phyloP scores from a whole-genome alignment of 2,329 filamentous ascomycete genomes.

The Graphilbum ipis-grandicollis region DNA sequence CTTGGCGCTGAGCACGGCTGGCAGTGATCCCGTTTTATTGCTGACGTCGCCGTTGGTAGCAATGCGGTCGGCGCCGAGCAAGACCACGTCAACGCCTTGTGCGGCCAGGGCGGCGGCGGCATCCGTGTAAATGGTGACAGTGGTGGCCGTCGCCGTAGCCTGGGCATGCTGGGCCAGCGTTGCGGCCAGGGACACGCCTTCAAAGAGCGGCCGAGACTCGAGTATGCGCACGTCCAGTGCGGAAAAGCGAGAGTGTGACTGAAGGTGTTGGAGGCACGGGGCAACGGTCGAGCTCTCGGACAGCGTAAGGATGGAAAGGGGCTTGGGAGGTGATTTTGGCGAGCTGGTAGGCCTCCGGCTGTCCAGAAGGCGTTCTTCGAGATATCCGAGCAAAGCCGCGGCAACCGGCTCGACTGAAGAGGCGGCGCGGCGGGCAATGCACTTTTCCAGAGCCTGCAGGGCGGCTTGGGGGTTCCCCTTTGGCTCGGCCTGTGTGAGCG shows the following conservation, averaged over 20 bases:
- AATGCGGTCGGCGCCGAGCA: constrained; percentile 50
- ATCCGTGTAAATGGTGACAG: constrained; percentile 38
- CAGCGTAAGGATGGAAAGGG: constrained; percentile 37
- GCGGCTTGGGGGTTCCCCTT: constrained; percentile 6
- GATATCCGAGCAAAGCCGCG: constrained; percentile 16
- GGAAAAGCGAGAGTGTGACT: constrained; percentile 16
- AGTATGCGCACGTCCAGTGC: constrained; percentile 39
- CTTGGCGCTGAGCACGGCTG: constrained; percentile 36
- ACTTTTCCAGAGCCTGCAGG: constrained; percentile 7
- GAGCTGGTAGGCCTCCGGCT: not conserved
- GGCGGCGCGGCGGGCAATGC: constrained; percentile 9
- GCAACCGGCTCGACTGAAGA: constrained; percentile 11
- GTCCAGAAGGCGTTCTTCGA: constrained; percentile 10
- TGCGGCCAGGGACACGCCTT: constrained; percentile 41
- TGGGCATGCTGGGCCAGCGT: constrained; percentile 16
- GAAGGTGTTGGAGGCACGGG: constrained; percentile 25
- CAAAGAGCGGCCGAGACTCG: constrained; percentile 49
- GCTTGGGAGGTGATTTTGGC: too few species aligned
- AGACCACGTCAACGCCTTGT: constrained; percentile 32
- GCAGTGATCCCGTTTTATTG: constrained; percentile 50
- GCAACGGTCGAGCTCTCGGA: constrained; percentile 46
- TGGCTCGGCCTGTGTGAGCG: constrained; percentile 9
- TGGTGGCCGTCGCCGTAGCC: constrained; percentile 11
- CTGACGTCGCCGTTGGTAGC: constrained; percentile 37
- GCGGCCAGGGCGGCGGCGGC: constrained; percentile 39